Conservation (phyloP, 257 asterid species). For the Rubia yunnanensis region DNA sequence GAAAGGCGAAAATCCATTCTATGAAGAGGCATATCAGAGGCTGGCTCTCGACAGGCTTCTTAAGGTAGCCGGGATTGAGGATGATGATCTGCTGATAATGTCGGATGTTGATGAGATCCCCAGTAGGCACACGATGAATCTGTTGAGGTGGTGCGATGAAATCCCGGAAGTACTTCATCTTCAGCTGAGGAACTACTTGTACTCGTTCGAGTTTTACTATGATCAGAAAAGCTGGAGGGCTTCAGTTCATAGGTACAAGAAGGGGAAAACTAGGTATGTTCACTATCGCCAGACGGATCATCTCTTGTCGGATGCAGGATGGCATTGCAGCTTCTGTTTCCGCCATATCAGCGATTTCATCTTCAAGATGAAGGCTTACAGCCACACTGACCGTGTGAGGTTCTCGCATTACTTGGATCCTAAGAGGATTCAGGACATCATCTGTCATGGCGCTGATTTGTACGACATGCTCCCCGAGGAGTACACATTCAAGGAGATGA, state of each 20-base stretch:
- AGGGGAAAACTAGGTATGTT: constrained; percentile 67
- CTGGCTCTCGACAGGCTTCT: constrained; percentile 66
- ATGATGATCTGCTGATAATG: constrained; percentile 80
- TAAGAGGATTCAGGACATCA: constrained; percentile 62
- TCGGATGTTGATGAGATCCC: constrained; percentile 94
- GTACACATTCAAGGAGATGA: constrained; percentile 73
- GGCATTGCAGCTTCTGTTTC: constrained; percentile 97
- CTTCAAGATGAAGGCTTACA: constrained; percentile 92
- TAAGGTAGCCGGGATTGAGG: constrained; percentile 67
- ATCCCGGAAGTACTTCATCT: constrained; percentile 72
- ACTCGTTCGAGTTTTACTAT: constrained; percentile 67
- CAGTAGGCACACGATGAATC: constrained; percentile 58
- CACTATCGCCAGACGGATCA: constrained; percentile 66
- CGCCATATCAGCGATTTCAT: constrained; percentile 54
- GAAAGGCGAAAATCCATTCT: constrained; percentile 73
- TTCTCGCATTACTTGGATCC: constrained; percentile 76
- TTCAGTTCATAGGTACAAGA: constrained; percentile 56
- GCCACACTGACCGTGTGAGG: constrained; percentile 73
- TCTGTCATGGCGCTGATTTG: constrained; percentile 75
- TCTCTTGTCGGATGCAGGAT: constrained; percentile 74
- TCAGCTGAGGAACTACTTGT: constrained; percentile 61
- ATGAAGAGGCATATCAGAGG: constrained; percentile 82
- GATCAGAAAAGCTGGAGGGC: constrained; percentile 88
- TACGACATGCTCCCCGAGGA: constrained; percentile 91
- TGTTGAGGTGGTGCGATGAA: constrained; percentile 77